These are phyloP conservation scores for Berberis thunbergii DNA, from an alignment of 164 flowering plant genomes.

Conservation along the genomic window DNA sequence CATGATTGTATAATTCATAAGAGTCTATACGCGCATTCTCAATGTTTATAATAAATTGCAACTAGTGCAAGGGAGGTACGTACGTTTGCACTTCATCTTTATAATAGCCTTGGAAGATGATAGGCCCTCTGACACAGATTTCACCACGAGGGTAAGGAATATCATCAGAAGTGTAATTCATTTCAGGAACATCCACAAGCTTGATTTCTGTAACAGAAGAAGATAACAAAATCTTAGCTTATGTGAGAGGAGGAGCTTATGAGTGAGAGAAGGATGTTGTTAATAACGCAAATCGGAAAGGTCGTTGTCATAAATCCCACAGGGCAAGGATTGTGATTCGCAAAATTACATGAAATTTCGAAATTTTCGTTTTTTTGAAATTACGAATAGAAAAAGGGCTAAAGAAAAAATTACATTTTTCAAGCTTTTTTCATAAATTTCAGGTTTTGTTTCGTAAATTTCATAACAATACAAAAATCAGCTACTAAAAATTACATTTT, in stretches of 20 bases:
- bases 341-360: too few relatives aligned
- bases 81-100: conserved; percentile 96
- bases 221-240: not conserved
- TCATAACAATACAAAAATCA: too few relatives aligned
- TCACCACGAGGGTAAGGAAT: conserved; percentile 92
- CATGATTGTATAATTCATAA: conserved; percentile 3
- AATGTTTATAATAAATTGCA: not conserved
- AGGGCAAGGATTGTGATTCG: too few relatives aligned
- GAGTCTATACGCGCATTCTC: not conserved
- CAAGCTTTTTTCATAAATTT: too few relatives aligned
- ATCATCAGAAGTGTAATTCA: conserved; percentile 91
- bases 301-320: too few relatives aligned
- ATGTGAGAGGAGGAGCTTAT: not conserved
- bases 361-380: too few relatives aligned
- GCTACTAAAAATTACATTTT: too few relatives aligned
- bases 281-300: too few relatives aligned
- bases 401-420: too few relatives aligned
- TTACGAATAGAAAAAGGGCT: too few relatives aligned
- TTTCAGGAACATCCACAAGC: conserved; percentile 93
- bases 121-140: conserved; percentile 90
- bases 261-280: too few relatives aligned
- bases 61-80: conserved; percentile 5
- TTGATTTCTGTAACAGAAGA: conserved; percentile 61
- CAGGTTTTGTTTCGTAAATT: too few relatives aligned
- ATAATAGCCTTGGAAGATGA: conserved; percentile 73